A percentile compares a stretch with the other conserved stretches of the same genome.
Evolutionary conservation across 2,329 filamentous ascomycete species (phyloP).

Genomic region (Aspergillus arachidicola): DNA sequence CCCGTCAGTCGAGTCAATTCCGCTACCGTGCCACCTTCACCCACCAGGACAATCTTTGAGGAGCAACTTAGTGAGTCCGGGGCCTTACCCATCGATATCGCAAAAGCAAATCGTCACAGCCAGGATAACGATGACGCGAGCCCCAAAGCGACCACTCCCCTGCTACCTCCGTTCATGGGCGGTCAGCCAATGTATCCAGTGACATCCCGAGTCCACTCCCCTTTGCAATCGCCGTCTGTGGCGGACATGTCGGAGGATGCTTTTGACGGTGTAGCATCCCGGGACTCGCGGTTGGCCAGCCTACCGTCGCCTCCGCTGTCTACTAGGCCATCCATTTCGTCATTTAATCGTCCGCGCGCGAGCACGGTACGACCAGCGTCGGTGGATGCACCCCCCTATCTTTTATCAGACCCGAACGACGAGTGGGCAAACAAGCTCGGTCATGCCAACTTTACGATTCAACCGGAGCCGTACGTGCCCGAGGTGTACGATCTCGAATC

Average conservation of each 20-base stretch:
- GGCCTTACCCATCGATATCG: slow-evolving; percentile 54
- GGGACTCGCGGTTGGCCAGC: slow-evolving; percentile 50
- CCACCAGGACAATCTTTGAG: slow-evolving; percentile 65
- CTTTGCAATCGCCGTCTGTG: slow-evolving; percentile 82
- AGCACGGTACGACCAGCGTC: slow-evolving; percentile 46
- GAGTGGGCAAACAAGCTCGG: slow-evolving; percentile 84
- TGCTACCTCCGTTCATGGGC: slow-evolving; percentile 79
- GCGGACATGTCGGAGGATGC: slow-evolving; percentile 58
- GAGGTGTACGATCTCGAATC: slow-evolving; percentile 61
- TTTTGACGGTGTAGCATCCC: slow-evolving; percentile 46
- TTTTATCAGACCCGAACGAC: slow-evolving; percentile 68
- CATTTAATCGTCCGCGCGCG: slow-evolving; percentile 61
- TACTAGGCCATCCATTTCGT: slow-evolving; percentile 74
- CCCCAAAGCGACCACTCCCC: slow-evolving; percentile 75
- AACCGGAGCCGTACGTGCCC: slow-evolving; percentile 77
- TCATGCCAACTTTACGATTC: slow-evolving; percentile 90
- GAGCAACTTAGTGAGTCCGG: slow-evolving; percentile 54
- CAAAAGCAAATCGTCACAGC: slow-evolving; percentile 54
- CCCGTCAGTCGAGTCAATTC: slow-evolving; percentile 51
- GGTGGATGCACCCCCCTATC: slow-evolving; percentile 58
- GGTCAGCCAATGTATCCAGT: slow-evolving; percentile 52
- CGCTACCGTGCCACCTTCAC: slow-evolving; percentile 59
- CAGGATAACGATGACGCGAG: slow-evolving; percentile 53
- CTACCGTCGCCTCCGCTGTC: slow-evolving; percentile 73
- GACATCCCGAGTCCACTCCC: slow-evolving; percentile 68